These are phyloP conservation scores for Panicum virgatum DNA, from an alignment of 202 grass and related monocot species.

Conservation along the genomic window DNA sequence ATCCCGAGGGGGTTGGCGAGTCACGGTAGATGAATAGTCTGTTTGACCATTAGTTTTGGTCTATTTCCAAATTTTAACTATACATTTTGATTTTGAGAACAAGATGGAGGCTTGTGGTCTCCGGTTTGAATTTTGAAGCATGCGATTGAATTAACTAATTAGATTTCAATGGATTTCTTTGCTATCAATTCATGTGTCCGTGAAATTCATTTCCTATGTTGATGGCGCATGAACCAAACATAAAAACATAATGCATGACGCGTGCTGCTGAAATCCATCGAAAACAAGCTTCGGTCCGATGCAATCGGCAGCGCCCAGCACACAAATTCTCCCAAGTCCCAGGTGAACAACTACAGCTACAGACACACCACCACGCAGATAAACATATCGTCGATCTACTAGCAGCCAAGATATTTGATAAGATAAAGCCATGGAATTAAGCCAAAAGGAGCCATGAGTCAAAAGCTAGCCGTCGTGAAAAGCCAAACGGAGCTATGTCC, in stretches of 20 bases:
- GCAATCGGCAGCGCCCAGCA: not conserved
- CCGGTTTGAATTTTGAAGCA: no score
- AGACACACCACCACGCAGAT: not conserved
- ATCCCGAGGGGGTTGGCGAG: no score
- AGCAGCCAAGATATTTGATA: not conserved
- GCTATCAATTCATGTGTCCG: no score
- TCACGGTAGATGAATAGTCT: no score
- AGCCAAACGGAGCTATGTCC: not conserved
- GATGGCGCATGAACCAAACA: not conserved
- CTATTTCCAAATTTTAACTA: no score
- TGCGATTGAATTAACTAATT: no score
- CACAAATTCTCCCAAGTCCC: not conserved
- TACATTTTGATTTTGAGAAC: no score
- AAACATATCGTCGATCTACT: not conserved
- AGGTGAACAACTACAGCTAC: not conserved
- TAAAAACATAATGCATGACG: not conserved
- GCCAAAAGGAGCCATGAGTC: no score
- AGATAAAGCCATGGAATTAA: not conserved
- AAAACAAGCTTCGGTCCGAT: slow-evolving; percentile 3
- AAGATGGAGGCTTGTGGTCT: no score
- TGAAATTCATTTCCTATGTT: not conserved
- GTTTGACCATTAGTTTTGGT: no score
- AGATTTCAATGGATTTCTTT: no score
- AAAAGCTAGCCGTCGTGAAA: slow-evolving; percentile 18
- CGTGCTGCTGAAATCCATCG: not conserved